Conservation (phyloP, 2,329 filamentous ascomycete species). For the Claviceps monticola region DNA sequence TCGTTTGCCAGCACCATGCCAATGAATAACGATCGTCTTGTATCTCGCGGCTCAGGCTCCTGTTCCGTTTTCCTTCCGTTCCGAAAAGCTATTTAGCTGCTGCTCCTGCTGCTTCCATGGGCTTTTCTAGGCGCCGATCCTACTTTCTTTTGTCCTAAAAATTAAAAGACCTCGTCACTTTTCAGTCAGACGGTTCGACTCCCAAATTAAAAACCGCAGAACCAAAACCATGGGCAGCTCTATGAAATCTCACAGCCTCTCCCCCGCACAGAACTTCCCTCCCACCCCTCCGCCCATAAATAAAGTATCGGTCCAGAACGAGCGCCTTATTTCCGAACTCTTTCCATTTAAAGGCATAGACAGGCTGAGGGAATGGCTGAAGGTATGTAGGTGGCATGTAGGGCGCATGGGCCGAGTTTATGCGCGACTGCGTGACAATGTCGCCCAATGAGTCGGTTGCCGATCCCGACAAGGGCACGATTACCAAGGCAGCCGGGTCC, state of each 20-base stretch:
- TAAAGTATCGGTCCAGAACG: constrained; percentile 18
- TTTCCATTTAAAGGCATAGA: constrained; percentile 21
- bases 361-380: constrained; percentile 24
- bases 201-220: too few species aligned
- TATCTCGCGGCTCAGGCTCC: neutral
- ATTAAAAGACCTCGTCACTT: too few species aligned
- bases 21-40: too few species aligned
- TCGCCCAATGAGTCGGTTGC: constrained; percentile 1
- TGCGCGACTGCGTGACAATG: constrained; percentile 16
- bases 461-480: constrained; percentile 21
- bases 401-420: constrained; percentile 25
- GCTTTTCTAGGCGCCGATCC: too few species aligned
- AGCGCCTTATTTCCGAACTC: constrained; percentile 25
- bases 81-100: too few species aligned
- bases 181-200: too few species aligned
- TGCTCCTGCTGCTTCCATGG: too few species aligned
- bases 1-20: too few species aligned
- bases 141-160: too few species aligned
- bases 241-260: neutral
- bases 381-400: constrained; percentile 15
- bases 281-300: neutral
- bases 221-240: neutral
- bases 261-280: too few species aligned
- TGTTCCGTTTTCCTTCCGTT: neutral
- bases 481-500: constrained; percentile 16